Conservation (phyloP, 352 stramenopile genomes). For the Detonula confervacea region DNA sequence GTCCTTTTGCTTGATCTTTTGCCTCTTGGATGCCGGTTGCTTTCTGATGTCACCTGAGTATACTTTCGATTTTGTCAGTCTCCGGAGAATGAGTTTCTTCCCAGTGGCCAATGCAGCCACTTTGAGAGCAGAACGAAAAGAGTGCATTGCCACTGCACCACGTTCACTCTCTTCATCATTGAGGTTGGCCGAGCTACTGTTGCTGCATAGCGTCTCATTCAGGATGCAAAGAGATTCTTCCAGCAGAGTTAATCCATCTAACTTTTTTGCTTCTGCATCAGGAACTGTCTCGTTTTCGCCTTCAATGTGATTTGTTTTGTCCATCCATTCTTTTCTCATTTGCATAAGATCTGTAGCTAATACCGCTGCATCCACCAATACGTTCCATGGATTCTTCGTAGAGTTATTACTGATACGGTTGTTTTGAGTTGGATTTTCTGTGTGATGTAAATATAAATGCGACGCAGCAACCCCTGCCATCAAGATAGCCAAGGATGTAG, state of each 20-base stretch:
- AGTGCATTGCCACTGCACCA: conserved; percentile 28
- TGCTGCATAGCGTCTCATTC: conserved; percentile 23
- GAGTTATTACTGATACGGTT: background rate
- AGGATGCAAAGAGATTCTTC: conserved; percentile 35
- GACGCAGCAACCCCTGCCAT: conserved; percentile 44
- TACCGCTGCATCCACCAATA: conserved; percentile 38
- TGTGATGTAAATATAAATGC: conserved; percentile 39
- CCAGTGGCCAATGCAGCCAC: conserved; percentile 38
- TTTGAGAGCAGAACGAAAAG: conserved; percentile 37
- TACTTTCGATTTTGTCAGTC: conserved; percentile 20
- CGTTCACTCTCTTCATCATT: conserved; percentile 10
- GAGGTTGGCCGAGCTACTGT: background rate
- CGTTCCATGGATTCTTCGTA: conserved; percentile 28
- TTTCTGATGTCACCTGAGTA: background rate
- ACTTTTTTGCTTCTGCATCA: background rate
- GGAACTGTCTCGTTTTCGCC: background rate
- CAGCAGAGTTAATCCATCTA: background rate
- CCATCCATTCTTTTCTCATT: conserved; percentile 13
- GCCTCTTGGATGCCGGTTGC: background rate
- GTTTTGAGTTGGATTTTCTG: background rate
- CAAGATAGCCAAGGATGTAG: conserved; percentile 33
- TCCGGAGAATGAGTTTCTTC: too few relatives aligned
- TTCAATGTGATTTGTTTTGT: background rate
- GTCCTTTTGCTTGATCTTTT: conserved; percentile 10
- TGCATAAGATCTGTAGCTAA: conserved; percentile 34